Conservation (phyloP, 805 yeast genomes). For the Brettanomyces custersianus region DNA sequence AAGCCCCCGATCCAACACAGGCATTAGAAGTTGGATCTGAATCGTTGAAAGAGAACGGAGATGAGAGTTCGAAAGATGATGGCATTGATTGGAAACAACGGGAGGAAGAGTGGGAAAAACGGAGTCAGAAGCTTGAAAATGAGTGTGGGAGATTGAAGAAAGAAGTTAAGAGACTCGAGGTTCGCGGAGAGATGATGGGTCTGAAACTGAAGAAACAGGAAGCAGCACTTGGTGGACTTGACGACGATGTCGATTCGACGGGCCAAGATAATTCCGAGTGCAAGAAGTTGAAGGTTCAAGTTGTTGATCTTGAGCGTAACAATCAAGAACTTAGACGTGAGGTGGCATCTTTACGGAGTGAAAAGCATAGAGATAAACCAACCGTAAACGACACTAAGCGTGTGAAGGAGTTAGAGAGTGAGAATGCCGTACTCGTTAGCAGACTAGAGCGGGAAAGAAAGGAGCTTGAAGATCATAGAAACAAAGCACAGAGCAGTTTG, state of each 20-base stretch:
- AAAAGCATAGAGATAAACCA: constrained; percentile 32
- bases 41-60: constrained; percentile 45
- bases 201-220: constrained; percentile 44
- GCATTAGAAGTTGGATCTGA: constrained; percentile 62
- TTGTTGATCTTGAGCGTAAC: constrained; percentile 63
- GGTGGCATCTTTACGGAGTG: constrained; percentile 44
- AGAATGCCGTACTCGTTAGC: constrained; percentile 55
- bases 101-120: constrained; percentile 63
- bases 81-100: constrained; percentile 63
- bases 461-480: constrained; percentile 16
- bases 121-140: constrained; percentile 31
- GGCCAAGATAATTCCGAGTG: constrained; percentile 8
- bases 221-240: constrained; percentile 30
- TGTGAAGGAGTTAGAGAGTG: constrained; percentile 53
- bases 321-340: constrained; percentile 68
- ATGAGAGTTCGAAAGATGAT: constrained; percentile 54
- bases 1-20: constrained; percentile 91
- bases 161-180: constrained; percentile 46
- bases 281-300: constrained; percentile 48
- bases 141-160: constrained; percentile 45
- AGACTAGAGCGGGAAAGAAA: constrained; percentile 43
- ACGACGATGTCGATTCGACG: constrained; percentile 11
- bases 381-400: constrained; percentile 36
- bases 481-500: constrained; percentile 21
- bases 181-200: constrained; percentile 55